Conservation (phyloP, 768 basidiomycete species). For the Rhodosporidiobolus odoratus region DNA sequence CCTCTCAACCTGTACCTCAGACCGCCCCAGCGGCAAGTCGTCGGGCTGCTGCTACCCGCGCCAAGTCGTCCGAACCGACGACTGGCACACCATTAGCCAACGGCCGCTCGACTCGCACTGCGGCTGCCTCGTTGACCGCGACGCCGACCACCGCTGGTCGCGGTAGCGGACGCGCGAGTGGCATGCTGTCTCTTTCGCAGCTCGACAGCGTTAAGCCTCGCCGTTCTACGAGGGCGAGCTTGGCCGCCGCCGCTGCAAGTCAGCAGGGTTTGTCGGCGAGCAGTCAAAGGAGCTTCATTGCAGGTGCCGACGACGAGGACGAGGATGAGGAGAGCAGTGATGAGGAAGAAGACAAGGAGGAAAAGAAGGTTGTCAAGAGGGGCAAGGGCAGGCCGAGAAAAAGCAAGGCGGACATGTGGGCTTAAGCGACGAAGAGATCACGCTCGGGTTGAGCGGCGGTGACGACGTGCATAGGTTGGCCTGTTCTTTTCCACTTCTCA, state of each 20-base stretch:
- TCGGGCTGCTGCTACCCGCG: background rate
- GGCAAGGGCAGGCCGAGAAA: background rate
- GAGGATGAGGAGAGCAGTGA: constrained; percentile 6
- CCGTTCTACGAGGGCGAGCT: background rate
- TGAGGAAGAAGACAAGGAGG: background rate
- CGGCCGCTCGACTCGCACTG: background rate
- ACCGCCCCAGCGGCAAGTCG: background rate
- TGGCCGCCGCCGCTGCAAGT: background rate
- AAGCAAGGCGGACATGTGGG: background rate
- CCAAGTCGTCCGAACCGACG: background rate
- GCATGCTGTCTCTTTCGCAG: constrained; percentile 12
- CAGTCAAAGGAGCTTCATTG: background rate
- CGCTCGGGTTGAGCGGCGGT: background rate
- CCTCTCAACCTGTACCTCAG: background rate
- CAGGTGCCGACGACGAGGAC: constrained; percentile 7
- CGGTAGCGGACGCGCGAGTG: constrained; percentile 5
- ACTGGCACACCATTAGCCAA: background rate
- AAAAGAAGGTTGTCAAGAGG: background rate
- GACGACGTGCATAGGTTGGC: too few relatives aligned
- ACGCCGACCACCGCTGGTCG: background rate
- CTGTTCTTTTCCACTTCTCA: too few relatives aligned
- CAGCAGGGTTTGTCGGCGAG: background rate
- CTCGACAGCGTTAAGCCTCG: constrained; percentile 1
- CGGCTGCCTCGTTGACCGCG: background rate
- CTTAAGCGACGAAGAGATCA: too few relatives aligned